Base-by-base conservation (phyloP, 495 filamentous ascomycete genomes). In the Beverwykella pulmonaria region DNA sequence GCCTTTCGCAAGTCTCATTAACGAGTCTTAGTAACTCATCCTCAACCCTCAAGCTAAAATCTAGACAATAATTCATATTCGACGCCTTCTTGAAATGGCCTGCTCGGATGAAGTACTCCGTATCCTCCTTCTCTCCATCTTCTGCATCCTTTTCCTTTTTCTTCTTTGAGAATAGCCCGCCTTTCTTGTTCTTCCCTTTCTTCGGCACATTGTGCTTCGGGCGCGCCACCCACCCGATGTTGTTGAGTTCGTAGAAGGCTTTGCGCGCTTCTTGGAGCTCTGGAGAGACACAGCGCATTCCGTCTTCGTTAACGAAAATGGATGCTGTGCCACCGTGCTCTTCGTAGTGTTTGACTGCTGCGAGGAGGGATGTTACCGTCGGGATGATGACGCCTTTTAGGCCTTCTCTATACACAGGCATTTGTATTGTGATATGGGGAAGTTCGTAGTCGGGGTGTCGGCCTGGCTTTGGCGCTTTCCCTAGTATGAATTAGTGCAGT, bases 51-150 rank as follows among this genome's bases (percentile, higher is more conserved):
- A 84, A 87, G 19, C 88, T 90, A 63, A 92, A 82, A 81, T 89
- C 88, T 34, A 93, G 79, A 10, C 82, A 89, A 66, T 83, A 93
- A 78, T 93, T 93, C 90, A 93, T 93, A 80, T 93, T 93, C 29
- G 87, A 90, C 12, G 89, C 89, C 63, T 92, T 87, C 81, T 87
- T 88, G 77, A 88, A 87, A 72, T 77, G 75, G 23, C 78, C 77
- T 52, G 69, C 72, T n/a, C 78, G 75, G 8, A 71, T 44, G 73
- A 78, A 80, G 22, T 84, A 86, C 65, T 89, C 82, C 54, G 84
- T 81, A 56, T 85, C 85, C 57, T 86, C 80, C 65, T 81, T 81
- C n/a, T 60, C 49, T 26, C 17, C 53, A 12, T 62, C 52, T n/a
- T 64, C 53, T 20, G 49, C 52, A 36, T 59, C 59, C 19, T 36